phyloP scores from a whole-genome alignment of 2,329 filamentous ascomycete genomes.

The Aspergillus fischeri region DNA sequence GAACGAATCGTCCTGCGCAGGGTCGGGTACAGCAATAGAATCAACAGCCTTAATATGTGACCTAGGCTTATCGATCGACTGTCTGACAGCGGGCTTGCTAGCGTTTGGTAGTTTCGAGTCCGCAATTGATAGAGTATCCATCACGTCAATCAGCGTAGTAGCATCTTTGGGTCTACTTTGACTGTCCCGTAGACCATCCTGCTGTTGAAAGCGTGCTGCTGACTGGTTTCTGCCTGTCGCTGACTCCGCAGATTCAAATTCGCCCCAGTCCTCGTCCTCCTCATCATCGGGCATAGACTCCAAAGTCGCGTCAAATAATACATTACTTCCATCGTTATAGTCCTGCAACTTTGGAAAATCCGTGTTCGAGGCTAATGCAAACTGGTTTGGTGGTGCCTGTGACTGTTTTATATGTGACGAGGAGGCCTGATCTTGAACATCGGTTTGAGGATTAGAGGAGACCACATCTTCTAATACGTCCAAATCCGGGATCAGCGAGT shows the following conservation, averaged over 20 bases:
- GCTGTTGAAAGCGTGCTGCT: background rate
- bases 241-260: slow-evolving; percentile 38
- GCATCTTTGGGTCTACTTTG: background rate
- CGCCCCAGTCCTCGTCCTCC: slow-evolving; percentile 44
- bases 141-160: slow-evolving; percentile 18
- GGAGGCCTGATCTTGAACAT: background rate
- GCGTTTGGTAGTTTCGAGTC: slow-evolving; percentile 15
- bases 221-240: slow-evolving; percentile 6
- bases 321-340: slow-evolving; percentile 38
- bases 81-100: background rate
- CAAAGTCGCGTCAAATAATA: slow-evolving; percentile 60
- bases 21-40: slow-evolving; percentile 6
- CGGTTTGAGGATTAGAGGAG: slow-evolving; percentile 7
- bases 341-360: slow-evolving; percentile 15
- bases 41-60: slow-evolving; percentile 14
- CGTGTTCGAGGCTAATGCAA: slow-evolving; percentile 11
- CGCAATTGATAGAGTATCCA: slow-evolving; percentile 28
- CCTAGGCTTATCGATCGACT: background rate
- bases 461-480: slow-evolving; percentile 19
- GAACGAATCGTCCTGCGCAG: slow-evolving; percentile 18
- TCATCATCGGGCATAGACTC: slow-evolving; percentile 24
- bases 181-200: background rate
- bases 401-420: slow-evolving; percentile 1
- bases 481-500: slow-evolving; percentile 20
- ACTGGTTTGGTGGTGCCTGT: slow-evolving; percentile 1